Evolutionary conservation across 1,139 yeast species (phyloP), one percentile per base, ranked within the genome.

Genomic region (Debaryomyces coudertii): DNA sequence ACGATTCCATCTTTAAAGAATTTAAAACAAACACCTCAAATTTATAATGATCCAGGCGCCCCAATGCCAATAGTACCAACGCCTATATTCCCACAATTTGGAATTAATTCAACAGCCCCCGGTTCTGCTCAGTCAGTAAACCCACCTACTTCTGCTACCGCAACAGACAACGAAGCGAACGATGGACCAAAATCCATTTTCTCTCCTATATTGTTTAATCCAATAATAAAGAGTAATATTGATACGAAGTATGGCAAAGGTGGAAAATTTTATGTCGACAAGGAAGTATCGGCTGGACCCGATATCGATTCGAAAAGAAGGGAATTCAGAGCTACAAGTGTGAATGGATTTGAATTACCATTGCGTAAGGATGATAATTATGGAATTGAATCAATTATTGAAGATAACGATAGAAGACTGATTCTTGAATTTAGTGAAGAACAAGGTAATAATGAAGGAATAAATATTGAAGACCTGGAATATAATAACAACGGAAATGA

Each of bases 211-310:
- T 76, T 79, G 36, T 90, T 90, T 65, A 87, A 88, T 55, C 95
- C 96, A 0, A 78, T 84, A 29, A 88, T 89, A 43, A 83, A 83
- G 50, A 80, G 82, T 43, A 83, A 81, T 49, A 84, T 90, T 23
- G 96, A 90, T 61, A 83, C 87, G 46, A 90, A 90, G 57, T 90
- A 90, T 56, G 86, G 88, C 6, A 79, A 80, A 55, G 97, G 97
- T 5, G 97, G 97, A 2, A 86, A 89, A 57, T 90, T 86, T 57
- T 88, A 83, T 58, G 88, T 84, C 7, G 65, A 66, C 6, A 66
- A 69, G 43, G 77, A 73, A 20, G 50, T 60, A 3, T 53, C 68
- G 2, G 34, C 25, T 7, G 66, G 60, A 14, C 59, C 61, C 1
- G 71, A 63, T 38, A 40, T 50, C 18, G 67, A 60, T 31, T 47